Base-by-base conservation (phyloP, 2,329 filamentous ascomycete genomes). In the Xylaria polymorpha region DNA sequence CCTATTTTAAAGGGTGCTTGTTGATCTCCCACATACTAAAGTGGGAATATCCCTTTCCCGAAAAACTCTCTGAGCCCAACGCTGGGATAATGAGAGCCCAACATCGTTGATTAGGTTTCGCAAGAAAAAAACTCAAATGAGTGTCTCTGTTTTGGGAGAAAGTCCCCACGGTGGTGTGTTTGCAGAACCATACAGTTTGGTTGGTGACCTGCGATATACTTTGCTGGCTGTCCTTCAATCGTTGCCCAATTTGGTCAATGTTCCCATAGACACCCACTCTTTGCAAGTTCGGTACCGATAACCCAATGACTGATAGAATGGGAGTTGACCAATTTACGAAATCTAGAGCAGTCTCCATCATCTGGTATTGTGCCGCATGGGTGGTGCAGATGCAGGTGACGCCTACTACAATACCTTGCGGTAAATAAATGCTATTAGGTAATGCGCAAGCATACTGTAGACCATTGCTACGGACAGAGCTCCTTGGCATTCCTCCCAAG, bases 1-100 rank as follows among this genome's bases (percentile, higher is more conserved):
- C 85, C 85, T 25, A 87, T 84, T 3, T 81, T 79, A 7, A 87
- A 78, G 0, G 85, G 84, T 1, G 84, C 72, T 87, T 87, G 66
- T 83, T 77, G 56, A 87, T 83, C 18, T 83, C 81, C 85, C 85
- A 87, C 48, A 51, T 32, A 10, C 48, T 51, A 32, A 32, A 51
- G 48, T n/a, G 48, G 48, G 48, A 51, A 32, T 32, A n/a, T 51
- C 15, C 25, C 48, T 72, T 87, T 79, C 10, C 83, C 81, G 63
- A 87, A 86, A 72, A 86, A 78, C 0, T 82, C 80, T 1, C 79
- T 77, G 20, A 86, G 83, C 0, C 86, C 85, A 39, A 87, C 79
- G 14, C 83, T 83, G 35, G 22, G 67, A 50, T 41, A 32, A 61
- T 39, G 55, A 63, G 0, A 69, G 63, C 64, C 55, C n/a, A 48